Conservation (phyloP, 2,329 filamentous ascomycete genomes). For the Ceratocystis cacaofunesta region DNA sequence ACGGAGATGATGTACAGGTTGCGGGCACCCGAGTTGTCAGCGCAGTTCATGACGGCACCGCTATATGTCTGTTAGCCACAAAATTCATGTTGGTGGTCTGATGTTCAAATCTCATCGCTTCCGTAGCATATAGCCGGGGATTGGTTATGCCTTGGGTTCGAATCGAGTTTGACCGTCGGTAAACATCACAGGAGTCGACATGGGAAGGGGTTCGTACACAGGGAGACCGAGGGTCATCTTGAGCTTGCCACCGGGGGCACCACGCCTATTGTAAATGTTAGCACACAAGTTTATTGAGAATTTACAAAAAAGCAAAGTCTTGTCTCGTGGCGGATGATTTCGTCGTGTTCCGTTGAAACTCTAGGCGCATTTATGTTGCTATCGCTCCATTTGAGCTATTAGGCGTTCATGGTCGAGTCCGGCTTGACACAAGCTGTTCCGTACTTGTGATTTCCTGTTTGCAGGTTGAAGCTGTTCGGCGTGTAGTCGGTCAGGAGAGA, state of each 20-base stretch:
- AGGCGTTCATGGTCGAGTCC: background rate
- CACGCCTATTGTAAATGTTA: constrained; percentile 41
- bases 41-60: constrained; percentile 99
- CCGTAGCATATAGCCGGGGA: background rate
- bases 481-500: background rate
- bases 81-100: background rate
- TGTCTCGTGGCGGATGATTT: constrained; percentile 11
- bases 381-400: background rate
- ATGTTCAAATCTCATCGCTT: constrained; percentile 18
- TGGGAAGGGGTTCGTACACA: constrained; percentile 53
- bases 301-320: constrained; percentile 5
- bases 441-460: too few species aligned
- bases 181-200: background rate
- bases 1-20: constrained; percentile 99
- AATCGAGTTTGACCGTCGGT: background rate
- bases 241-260: constrained; percentile 98
- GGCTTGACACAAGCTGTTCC: too few species aligned
- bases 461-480: too few species aligned
- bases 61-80: constrained; percentile 31
- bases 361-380: background rate
- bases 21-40: constrained; percentile 95
- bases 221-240: constrained; percentile 99
- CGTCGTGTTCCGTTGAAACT: background rate
- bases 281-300: constrained; percentile 24
- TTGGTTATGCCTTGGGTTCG: constrained; percentile 1